Percentiles rank a stretch among this genome's conserved stretches.
Evolutionary conservation across 2,329 filamentous ascomycete species (phyloP).

Genomic region (Scedosporium dehoogii): DNA sequence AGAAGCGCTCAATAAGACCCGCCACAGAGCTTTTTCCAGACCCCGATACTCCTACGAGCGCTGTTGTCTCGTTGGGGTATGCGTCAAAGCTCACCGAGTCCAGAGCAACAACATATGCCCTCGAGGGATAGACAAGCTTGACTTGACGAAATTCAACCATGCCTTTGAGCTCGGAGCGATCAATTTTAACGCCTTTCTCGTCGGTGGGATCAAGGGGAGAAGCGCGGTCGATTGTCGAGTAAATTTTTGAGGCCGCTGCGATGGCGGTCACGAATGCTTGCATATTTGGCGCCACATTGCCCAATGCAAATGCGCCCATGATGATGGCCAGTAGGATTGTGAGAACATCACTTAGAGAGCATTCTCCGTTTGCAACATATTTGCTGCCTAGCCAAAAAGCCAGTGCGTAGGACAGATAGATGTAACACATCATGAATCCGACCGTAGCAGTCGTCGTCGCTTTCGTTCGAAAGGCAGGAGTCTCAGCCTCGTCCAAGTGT

Average conservation of each 20-base stretch:
- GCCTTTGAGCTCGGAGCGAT: constrained; percentile 12
- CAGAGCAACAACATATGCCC: constrained; percentile 31
- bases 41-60: too few species aligned
- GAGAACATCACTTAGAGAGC: constrained; percentile 56
- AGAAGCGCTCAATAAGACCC: constrained; percentile 42
- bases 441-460: constrained; percentile 60
- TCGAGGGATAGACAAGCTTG: constrained; percentile 39
- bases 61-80: constrained; percentile 38
- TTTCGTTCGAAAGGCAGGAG: constrained; percentile 60
- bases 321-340: constrained; percentile 74
- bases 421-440: constrained; percentile 60
- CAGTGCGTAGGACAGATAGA: constrained; percentile 69
- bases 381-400: constrained; percentile 70
- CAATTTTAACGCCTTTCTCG: constrained; percentile 25
- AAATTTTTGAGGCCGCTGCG: constrained; percentile 74
- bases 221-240: constrained; percentile 64
- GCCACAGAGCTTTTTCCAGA: constrained; percentile 42
- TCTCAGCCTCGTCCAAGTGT: constrained; percentile 57
- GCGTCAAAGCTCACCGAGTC: constrained; percentile 23
- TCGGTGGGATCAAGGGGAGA: constrained; percentile 59
- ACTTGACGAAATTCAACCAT: constrained; percentile 33
- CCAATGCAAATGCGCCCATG: constrained; percentile 72
- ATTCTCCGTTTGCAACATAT: constrained; percentile 53
- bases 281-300: constrained; percentile 65
- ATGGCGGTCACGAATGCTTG: constrained; percentile 71